Percentiles rank a stretch among this genome's conserved stretches.
Evolutionary conservation across 495 filamentous ascomycete genomes (phyloP).

Genomic region (Hypoxylon subgilvum): DNA sequence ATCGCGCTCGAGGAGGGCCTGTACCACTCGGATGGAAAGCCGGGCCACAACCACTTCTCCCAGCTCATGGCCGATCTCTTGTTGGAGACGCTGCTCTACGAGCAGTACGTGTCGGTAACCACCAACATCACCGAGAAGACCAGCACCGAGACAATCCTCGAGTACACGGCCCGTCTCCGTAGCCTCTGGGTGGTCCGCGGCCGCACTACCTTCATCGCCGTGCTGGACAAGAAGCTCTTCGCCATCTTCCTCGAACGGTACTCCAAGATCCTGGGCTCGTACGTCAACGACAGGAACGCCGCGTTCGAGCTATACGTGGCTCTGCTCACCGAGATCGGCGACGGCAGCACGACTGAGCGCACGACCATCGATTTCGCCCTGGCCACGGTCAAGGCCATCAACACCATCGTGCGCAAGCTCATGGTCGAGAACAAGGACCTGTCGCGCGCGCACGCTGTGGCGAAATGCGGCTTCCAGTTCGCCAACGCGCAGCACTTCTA

Average conservation of each 20-base stretch:
- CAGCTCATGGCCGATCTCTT: slow-evolving; percentile 64
- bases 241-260: slow-evolving; percentile 63
- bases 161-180: slow-evolving; percentile 58
- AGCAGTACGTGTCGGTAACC: slow-evolving; percentile 57
- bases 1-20: slow-evolving; percentile 64
- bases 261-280: slow-evolving; percentile 44
- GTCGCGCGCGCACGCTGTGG: slow-evolving; percentile 20
- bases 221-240: slow-evolving; percentile 60
- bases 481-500: slow-evolving; percentile 61
- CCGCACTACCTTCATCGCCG: slow-evolving; percentile 51
- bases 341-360: slow-evolving; percentile 42
- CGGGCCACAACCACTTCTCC: slow-evolving; percentile 47
- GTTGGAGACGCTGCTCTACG: slow-evolving; percentile 64
- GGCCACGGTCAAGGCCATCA: slow-evolving; percentile 44
- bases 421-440: slow-evolving; percentile 21
- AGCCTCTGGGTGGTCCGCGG: slow-evolving; percentile 57
- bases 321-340: slow-evolving; percentile 54
- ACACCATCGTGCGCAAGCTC: slow-evolving; percentile 44
- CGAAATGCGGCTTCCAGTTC: slow-evolving; percentile 58
- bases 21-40: slow-evolving; percentile 27
- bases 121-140: slow-evolving; percentile 45
- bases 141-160: slow-evolving; percentile 54
- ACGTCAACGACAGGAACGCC: slow-evolving; percentile 50
- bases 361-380: slow-evolving; percentile 47
- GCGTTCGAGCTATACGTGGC: slow-evolving; percentile 52